Evolutionary conservation across 805 yeast genomes (phyloP), one percentile per base, ranked within the genome.

Genomic region (Schwanniomyces yamadae): DNA sequence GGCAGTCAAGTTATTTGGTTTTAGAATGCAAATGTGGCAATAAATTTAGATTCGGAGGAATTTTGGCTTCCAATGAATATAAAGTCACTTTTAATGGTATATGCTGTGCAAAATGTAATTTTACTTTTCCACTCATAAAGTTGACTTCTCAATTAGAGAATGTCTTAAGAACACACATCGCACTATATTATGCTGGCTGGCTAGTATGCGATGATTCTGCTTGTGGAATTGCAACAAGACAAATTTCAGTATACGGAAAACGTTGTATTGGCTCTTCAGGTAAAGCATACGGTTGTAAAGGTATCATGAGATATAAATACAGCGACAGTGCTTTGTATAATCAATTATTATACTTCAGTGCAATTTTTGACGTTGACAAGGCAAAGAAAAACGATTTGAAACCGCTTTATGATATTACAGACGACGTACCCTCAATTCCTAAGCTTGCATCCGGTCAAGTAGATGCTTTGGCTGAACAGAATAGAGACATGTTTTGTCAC

Each of bases 131-230:
- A 0, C 58, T 75, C 10, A 52, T 84, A 10, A 71, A 75, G 27
- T 50, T 91, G 14, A 77, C 82, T 5, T 61, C 82, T 8, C 97
- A 89, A 57, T 59, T 93, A 30, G 97, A 90, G 56, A 56, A 66
- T n/a, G 66, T 77, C 31, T 75, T 91, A 17, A 71, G 97, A 37
- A 60, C 68, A 4, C 84, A 80, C 45, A 80, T 91, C 33, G 72
- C 89, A 0, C 55, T 71, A 21, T 93, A 90, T 58, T 93, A 93
- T 57, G 80, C 85, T n/a, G 91, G 90, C 4, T 80, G 93, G 87
- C 64, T 89, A 30, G 63, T 59, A 0, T 93, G 99, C 65, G 95
- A 85, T 57, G 97, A 93, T 50, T 55, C 79, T 5, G 75, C 93
- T 1, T 91, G 98, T 63, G 86, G 84, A 2, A 69, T 77, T 35